These are phyloP conservation scores for Castanea crenata DNA, from an alignment of 306 rosid genomes.

Conservation along the genomic window DNA sequence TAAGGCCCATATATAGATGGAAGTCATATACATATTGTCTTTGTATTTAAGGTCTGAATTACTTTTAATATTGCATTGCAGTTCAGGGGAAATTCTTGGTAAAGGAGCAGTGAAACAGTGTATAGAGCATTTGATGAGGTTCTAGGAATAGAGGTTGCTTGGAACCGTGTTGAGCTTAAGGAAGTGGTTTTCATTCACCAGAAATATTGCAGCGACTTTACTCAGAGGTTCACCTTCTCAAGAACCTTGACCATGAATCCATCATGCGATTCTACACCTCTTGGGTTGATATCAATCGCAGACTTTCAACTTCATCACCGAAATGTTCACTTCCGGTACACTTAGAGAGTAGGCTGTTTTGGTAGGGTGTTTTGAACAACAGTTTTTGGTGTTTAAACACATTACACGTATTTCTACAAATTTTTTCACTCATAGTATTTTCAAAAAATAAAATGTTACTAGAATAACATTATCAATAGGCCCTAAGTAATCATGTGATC, in stretches of 20 bases:
- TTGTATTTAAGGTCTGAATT: too few species aligned
- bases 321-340: conserved; percentile 89
- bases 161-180: conserved; percentile 83
- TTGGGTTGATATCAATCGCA: conserved; percentile 60
- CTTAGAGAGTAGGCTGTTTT: conserved; percentile 65
- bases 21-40: too few species aligned
- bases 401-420: too few species aligned
- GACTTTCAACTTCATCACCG: conserved; percentile 93
- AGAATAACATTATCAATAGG: too few species aligned
- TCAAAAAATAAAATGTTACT: too few species aligned
- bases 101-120: conserved; percentile 86
- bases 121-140: conserved; percentile 77
- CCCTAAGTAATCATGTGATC: too few species aligned
- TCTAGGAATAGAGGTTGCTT: conserved; percentile 84
- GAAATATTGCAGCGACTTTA: conserved; percentile 74
- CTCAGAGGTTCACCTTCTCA: conserved; percentile 91
- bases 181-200: conserved; percentile 67
- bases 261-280: conserved; percentile 66
- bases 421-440: too few species aligned
- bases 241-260: conserved; percentile 70
- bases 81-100: conserved; percentile 73
- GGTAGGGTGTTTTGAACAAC: too few species aligned
- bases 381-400: too few species aligned
- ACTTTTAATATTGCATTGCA: conserved; percentile 8
- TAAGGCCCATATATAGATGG: too few species aligned